Percentiles rank a stretch among this genome's conserved stretches.
Evolutionary conservation across 2,329 filamentous ascomycete genomes (phyloP).

Genomic region (Mollisia scopiformis): DNA sequence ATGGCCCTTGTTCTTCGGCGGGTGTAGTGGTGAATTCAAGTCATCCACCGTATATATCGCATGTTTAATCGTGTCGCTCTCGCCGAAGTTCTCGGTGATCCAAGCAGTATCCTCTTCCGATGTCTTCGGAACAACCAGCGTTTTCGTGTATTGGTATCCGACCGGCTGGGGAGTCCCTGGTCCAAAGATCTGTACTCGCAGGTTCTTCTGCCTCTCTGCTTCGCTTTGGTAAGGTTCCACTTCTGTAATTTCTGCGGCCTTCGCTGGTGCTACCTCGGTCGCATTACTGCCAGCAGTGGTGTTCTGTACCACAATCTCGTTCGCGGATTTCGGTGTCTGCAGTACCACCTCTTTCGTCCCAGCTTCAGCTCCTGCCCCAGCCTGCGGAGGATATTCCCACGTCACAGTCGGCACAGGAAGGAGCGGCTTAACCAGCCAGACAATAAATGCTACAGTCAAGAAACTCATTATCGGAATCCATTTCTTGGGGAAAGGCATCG

Average conservation of each 20-base stretch:
- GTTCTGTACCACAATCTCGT: neutral
- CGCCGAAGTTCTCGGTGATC: slow-evolving; percentile 27
- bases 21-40: slow-evolving; percentile 43
- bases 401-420: slow-evolving; percentile 1
- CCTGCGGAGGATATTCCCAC: slow-evolving; percentile 2
- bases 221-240: neutral
- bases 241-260: neutral
- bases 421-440: slow-evolving; percentile 14
- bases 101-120: slow-evolving; percentile 27
- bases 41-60: slow-evolving; percentile 33
- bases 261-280: neutral
- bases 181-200: slow-evolving; percentile 1
- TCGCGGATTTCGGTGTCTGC: no score
- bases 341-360: neutral
- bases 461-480: slow-evolving; percentile 14
- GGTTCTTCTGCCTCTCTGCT: neutral
- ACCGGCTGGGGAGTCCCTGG: slow-evolving; percentile 8
- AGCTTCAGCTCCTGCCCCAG: neutral
- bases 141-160: slow-evolving; percentile 12
- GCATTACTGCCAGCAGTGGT: neutral
- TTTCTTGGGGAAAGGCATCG: slow-evolving; percentile 13
- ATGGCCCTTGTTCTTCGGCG: slow-evolving; percentile 50
- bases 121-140: slow-evolving; percentile 9
- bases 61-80: slow-evolving; percentile 10
- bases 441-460: slow-evolving; percentile 2